Conservation (phyloP, 345 rosid genomes). For the Gossypium mustelinum region DNA sequence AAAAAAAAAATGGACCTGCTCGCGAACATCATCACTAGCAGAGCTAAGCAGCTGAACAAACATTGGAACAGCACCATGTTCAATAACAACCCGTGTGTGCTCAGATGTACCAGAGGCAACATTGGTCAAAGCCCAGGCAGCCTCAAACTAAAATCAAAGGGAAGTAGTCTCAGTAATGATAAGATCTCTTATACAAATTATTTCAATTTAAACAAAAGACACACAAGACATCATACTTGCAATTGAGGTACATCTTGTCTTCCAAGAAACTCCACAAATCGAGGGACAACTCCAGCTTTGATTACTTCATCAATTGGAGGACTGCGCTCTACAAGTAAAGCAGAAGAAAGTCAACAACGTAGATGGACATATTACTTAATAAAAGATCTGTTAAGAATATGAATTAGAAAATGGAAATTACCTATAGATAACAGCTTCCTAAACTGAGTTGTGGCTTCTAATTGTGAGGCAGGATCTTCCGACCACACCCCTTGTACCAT, state of each 20-base stretch:
- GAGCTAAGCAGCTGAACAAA: slow-evolving; percentile 78
- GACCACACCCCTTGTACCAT: slow-evolving; percentile 80
- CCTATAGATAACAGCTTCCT: slow-evolving; percentile 81
- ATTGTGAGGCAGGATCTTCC: slow-evolving; percentile 52
- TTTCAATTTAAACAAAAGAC: slow-evolving; percentile 31
- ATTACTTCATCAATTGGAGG: slow-evolving; percentile 92
- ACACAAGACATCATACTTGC: slow-evolving; percentile 40
- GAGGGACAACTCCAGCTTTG: slow-evolving; percentile 70
- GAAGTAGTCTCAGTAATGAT: slow-evolving; percentile 14
- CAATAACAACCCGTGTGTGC: slow-evolving; percentile 76
- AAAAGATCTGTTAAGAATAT: background rate
- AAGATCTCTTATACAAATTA: slow-evolving; percentile 11
- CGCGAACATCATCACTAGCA: slow-evolving; percentile 81
- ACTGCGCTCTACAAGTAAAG: slow-evolving; percentile 53
- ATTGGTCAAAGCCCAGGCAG: slow-evolving; percentile 59
- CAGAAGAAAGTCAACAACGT: slow-evolving; percentile 5
- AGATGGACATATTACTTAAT: background rate
- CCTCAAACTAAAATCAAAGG: slow-evolving; percentile 42
- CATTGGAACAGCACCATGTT: slow-evolving; percentile 73
- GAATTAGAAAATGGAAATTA: slow-evolving; percentile 16
- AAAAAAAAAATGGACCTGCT: slow-evolving; percentile 52
- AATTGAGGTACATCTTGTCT: slow-evolving; percentile 72
- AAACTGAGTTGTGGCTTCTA: slow-evolving; percentile 78
- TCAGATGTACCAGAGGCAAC: slow-evolving; percentile 84
- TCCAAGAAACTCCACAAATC: slow-evolving; percentile 76